Conservation (phyloP, 495 filamentous ascomycete species). For the Neurospora sp. region DNA sequence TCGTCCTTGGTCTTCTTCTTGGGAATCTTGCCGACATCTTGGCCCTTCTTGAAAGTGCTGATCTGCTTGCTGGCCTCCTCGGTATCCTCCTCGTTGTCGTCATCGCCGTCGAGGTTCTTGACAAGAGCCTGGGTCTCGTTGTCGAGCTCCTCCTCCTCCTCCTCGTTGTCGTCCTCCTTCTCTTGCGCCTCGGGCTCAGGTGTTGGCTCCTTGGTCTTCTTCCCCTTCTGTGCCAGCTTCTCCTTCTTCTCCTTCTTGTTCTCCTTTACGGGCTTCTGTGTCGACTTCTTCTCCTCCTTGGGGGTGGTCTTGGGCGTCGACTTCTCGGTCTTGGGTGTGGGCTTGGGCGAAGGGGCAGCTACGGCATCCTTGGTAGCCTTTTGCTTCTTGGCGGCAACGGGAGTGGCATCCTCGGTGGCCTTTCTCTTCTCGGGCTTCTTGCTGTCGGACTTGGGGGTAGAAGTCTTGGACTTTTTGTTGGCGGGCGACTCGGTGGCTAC, state of each 20-base stretch:
- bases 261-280: constrained; percentile 14
- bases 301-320: constrained; percentile 10
- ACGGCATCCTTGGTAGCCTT: constrained; percentile 21
- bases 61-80: constrained; percentile 40
- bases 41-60: constrained; percentile 40
- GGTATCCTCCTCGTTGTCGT: constrained; percentile 45
- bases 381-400: constrained; percentile 31
- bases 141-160: constrained; percentile 33
- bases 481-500: constrained; percentile 41
- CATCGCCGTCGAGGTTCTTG: constrained; percentile 70
- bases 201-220: constrained; percentile 20
- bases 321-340: constrained; percentile 16
- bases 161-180: constrained; percentile 19
- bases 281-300: constrained; percentile 22
- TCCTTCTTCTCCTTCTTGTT: constrained; percentile 18
- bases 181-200: constrained; percentile 13
- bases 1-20: constrained; percentile 51
- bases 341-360: constrained; percentile 7
- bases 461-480: constrained; percentile 49
- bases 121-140: constrained; percentile 46
- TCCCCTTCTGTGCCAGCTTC: constrained; percentile 16
- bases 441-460: constrained; percentile 10
- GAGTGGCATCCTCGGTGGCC: constrained; percentile 35
- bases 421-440: constrained; percentile 40
- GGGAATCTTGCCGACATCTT: constrained; percentile 51